A percentile compares a stretch with the other conserved stretches of the same genome.
Conservation (phyloP, 495 filamentous ascomycete genomes). For the Podospora sp. region DNA sequence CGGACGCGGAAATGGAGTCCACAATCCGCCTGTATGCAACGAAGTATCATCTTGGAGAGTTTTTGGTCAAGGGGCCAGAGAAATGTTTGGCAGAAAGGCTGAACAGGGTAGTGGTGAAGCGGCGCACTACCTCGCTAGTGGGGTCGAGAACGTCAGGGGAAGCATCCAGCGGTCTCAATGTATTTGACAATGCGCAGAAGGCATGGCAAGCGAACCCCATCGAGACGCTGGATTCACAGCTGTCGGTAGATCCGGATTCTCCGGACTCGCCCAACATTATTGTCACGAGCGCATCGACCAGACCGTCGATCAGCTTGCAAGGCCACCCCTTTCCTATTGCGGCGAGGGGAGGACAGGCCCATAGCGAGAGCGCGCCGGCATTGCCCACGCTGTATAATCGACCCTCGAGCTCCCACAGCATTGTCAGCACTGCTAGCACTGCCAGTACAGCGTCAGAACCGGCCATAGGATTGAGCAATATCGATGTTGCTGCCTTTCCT, state of each 20-base stretch:
- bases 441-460: constrained; percentile 39
- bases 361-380: constrained; percentile 17
- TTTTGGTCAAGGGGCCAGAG: constrained; percentile 49
- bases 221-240: constrained; percentile 6
- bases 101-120: constrained; percentile 34
- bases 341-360: background rate
- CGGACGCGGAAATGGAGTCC: constrained; percentile 43
- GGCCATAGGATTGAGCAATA: constrained; percentile 5
- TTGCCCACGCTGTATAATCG: constrained; percentile 31
- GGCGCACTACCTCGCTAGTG: background rate
- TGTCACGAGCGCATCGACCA: constrained; percentile 35
- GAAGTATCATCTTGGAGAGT: constrained; percentile 53
- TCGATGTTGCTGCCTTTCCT: constrained; percentile 8
- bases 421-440: constrained; percentile 25
- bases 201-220: constrained; percentile 13
- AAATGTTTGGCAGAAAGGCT: constrained; percentile 45
- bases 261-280: constrained; percentile 42
- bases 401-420: constrained; percentile 37
- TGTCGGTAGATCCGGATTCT: constrained; percentile 19
- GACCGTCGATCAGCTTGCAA: constrained; percentile 28
- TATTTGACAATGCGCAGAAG: constrained; percentile 31
- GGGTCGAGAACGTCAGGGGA: background rate
- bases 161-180: constrained; percentile 18
- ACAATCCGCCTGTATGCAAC: constrained; percentile 58
- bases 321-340: constrained; percentile 20